Conservation (phyloP, 1,139 yeast genomes). For the Debaryomyces sp. region DNA sequence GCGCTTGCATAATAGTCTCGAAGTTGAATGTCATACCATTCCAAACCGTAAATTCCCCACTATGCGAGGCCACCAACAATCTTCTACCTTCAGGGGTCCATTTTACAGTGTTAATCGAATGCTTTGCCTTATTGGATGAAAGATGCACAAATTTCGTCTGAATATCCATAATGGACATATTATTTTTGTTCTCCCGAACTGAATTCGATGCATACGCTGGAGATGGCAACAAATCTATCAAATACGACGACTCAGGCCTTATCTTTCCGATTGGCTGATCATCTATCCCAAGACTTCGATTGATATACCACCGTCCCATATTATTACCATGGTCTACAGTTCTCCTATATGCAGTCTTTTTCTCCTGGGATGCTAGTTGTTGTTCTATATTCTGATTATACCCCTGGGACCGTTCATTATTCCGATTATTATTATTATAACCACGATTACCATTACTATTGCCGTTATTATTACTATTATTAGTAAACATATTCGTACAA, state of each 20-base stretch:
- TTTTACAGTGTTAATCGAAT: conserved; percentile 84
- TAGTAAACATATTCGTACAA: conserved; percentile 4
- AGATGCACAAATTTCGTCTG: conserved; percentile 88
- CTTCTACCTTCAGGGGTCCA: conserved; percentile 99
- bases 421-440: conserved; percentile 8
- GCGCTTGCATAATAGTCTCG: conserved; percentile 98
- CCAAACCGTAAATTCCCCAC: conserved; percentile 97
- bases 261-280: conserved; percentile 57
- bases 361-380: conserved; percentile 48
- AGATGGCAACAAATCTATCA: conserved; percentile 75
- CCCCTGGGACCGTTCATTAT: conserved; percentile 19
- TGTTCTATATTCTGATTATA: conserved; percentile 45
- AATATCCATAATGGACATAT: conserved; percentile 56
- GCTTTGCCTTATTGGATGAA: conserved; percentile 87
- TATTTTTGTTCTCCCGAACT: conserved; percentile 31
- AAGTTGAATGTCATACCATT: conserved; percentile 94
- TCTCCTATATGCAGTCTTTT: conserved; percentile 67
- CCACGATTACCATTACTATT: conserved; percentile 8
- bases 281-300: conserved; percentile 55
- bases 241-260: conserved; percentile 77
- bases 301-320: conserved; percentile 71
- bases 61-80: conserved; percentile 83
- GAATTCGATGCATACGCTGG: conserved; percentile 51
- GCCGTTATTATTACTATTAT: conserved; percentile 9
- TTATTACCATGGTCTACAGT: conserved; percentile 90